These are phyloP conservation scores for Clathrospora elynae DNA, from an alignment of 2,329 filamentous ascomycete species.

Conservation along the genomic window DNA sequence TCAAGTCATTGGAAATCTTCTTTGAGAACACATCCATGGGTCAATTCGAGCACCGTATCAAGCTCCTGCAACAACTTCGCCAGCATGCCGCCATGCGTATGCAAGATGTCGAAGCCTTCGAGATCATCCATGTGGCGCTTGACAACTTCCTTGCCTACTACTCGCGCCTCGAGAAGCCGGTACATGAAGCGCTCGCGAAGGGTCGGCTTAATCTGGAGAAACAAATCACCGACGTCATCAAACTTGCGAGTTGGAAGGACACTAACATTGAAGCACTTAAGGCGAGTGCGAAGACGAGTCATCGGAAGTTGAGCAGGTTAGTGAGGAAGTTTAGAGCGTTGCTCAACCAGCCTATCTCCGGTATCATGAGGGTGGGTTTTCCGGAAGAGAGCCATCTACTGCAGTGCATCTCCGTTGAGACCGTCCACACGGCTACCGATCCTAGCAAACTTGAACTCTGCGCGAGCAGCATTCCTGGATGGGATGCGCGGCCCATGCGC, in stretches of 20 bases:
- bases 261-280: constrained; percentile 88
- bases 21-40: constrained; percentile 79
- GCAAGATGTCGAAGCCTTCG: constrained; percentile 57
- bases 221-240: constrained; percentile 88
- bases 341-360: constrained; percentile 75
- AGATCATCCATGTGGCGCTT: constrained; percentile 67
- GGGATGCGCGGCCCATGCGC: constrained; percentile 61
- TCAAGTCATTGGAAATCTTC: constrained; percentile 79
- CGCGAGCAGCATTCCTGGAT: constrained; percentile 31
- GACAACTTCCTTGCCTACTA: constrained; percentile 79
- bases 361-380: constrained; percentile 53
- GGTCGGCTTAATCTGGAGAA: constrained; percentile 82
- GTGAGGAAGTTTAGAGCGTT: constrained; percentile 86
- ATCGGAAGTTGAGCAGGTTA: constrained; percentile 88
- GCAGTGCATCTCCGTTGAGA: constrained; percentile 16
- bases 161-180: constrained; percentile 68
- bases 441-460: constrained; percentile 28
- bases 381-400: constrained; percentile 30
- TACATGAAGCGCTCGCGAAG: constrained; percentile 67
- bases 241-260: constrained; percentile 96
- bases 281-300: constrained; percentile 87
- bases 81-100: constrained; percentile 68
- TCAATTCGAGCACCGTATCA: constrained; percentile 75
- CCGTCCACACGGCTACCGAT: constrained; percentile 20
- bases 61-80: constrained; percentile 66